Conservation (phyloP, 1,139 yeast genomes). For the Saccharomyces pastorianus region DNA sequence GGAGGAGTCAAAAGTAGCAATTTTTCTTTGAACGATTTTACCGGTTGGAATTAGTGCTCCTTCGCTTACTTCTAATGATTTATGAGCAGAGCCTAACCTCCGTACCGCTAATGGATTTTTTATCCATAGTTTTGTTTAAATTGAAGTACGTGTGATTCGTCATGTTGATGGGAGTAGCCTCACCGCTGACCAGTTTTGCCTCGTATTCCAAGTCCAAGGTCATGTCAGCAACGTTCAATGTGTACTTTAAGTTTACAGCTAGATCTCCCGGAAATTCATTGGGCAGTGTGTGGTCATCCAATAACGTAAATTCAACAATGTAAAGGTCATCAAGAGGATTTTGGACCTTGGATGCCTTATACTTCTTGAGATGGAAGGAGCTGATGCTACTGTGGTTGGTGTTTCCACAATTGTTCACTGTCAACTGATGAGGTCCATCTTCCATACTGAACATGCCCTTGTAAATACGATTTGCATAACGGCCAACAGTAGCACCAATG, state of each 20-base stretch:
- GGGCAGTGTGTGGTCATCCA: neutral
- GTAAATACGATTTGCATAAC: conserved; percentile 52
- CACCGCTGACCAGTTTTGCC: conserved; percentile 24
- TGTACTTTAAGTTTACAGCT: conserved; percentile 7
- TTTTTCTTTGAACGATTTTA: conserved; percentile 27
- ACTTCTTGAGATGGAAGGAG: conserved; percentile 44
- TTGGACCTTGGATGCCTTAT: conserved; percentile 37
- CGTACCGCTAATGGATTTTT: conserved; percentile 17
- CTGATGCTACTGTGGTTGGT: conserved; percentile 46
- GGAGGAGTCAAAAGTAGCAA: neutral
- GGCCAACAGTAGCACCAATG: conserved; percentile 55
- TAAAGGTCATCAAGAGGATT: neutral
- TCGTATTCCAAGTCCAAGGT: conserved; percentile 40
- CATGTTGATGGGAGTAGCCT: neutral
- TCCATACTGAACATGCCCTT: conserved; percentile 38
- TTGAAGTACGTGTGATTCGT: neutral
- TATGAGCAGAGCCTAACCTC: conserved; percentile 23
- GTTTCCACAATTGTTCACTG: conserved; percentile 34
- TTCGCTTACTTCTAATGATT: conserved; percentile 34
- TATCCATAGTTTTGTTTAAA: conserved; percentile 11
- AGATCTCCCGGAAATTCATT: conserved; percentile 9
- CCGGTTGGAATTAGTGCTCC: conserved; percentile 46
- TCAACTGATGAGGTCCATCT: conserved; percentile 38
- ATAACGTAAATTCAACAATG: neutral
- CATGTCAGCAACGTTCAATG: conserved; percentile 19